Evolutionary conservation across 768 basidiomycete species (phyloP).

Genomic region (Tulasnella sp.): DNA sequence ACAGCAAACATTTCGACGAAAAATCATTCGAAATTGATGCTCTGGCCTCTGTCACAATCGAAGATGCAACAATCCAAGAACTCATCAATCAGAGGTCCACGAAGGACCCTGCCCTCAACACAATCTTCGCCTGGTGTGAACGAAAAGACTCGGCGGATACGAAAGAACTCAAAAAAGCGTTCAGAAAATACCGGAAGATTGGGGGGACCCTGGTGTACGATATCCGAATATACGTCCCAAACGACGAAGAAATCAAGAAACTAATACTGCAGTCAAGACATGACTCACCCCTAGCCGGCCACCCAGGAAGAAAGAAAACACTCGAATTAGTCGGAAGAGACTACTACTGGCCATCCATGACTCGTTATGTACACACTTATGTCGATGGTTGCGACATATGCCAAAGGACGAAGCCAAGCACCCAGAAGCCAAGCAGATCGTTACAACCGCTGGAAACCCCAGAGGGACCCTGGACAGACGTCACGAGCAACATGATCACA

Average conservation of each 20-base stretch:
- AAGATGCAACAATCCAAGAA: neutral
- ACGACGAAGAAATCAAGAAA: neutral
- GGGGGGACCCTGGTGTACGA: too few relatives aligned
- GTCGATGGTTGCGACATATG: neutral
- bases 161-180: too few relatives aligned
- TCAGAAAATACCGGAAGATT: too few relatives aligned
- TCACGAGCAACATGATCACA: conserved; percentile 24
- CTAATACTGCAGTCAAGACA: neutral
- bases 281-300: neutral
- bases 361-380: neutral
- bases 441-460: neutral
- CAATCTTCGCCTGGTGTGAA: neutral
- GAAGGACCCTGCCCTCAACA: neutral
- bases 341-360: neutral
- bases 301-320: neutral
- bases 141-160: neutral
- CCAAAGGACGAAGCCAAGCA: neutral
- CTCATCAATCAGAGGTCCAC: neutral
- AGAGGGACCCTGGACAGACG: neutral
- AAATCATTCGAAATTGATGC: neutral
- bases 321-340: neutral
- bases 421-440: neutral
- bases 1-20: neutral
- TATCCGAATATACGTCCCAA: neutral
- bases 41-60: neutral